Evolutionary conservation across 2,329 filamentous ascomycete species (phyloP), one percentile per base, ranked within the genome.

Genomic region (Rhexocercosporidium sp.): DNA sequence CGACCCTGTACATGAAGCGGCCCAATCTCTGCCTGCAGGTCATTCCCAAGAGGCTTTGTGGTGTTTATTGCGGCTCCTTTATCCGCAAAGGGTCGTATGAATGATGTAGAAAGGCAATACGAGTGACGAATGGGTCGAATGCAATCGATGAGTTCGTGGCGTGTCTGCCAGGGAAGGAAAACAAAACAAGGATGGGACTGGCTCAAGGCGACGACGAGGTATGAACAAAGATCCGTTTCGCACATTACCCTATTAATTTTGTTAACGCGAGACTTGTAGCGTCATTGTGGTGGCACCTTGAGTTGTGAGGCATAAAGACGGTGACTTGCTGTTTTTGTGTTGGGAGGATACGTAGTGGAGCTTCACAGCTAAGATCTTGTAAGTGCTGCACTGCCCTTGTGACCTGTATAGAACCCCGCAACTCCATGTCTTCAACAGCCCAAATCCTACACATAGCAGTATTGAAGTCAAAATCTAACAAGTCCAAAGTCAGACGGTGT

Each of bases 1-100:
- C 53, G 53, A 56, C 18, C n/a, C 31, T 39, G 53, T 56, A 56
- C 22, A 11, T 39, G 53, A 56, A 39, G 12, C 53, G 20, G 31
- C 31, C 53, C 53, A 56, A 22, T 56, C 25, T 37, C n/a, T 37
- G 29, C 31, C 53, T 37, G 8, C 31, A 39, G 37, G 9, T 39
- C 53, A 4, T n/a, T 39, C 53, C 53, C 29, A 56, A 37, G 14
- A 12, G 53, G 29, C 31, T 37, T 56, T 25, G 53, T 56, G 27
- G 31, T 37, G 31, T 25, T 22, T 56, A 37, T 37, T 37, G 31
- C 53, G 53, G 18, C 53, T 56, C 29, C 11, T 20, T 56, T 56
- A 56, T 56, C 31, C 53, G 53, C n/a, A 56, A 37, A 12, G 8
- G n/a, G 31, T 56, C 31, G 31, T 39, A 56, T 37, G 53, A 56